Evolutionary conservation across 805 yeast species (phyloP), one percentile per base, ranked within the genome.

Genomic region (Candida jianshihensis): DNA sequence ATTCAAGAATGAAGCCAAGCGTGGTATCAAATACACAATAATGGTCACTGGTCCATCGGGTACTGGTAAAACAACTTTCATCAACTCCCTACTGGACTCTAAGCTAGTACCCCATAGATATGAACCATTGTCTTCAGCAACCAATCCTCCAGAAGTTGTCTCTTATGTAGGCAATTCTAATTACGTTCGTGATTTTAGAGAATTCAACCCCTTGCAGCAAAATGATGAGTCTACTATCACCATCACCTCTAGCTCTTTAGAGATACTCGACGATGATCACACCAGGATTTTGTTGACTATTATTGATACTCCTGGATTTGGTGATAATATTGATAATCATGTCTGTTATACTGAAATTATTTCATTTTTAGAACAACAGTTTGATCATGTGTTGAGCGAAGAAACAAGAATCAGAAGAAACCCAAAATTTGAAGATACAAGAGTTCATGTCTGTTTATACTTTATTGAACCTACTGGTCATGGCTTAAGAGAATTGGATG

Each of bases 361-460:
- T 36, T 67, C 70, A 38, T 84, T 72, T 54, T 60, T 84, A 50
- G 82, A 80, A 54, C 87, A 80, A 54, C 90, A 83, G 53, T 83
- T 82, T 53, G 89, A 81, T 54, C 64, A 71, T 38, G 87, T 84
- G 1, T 68, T 88, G 32, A 86, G 85, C 2, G 96, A 88, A 56
- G 96, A 88, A 57, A 83, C 92, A 1, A 70, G 90, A 44, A 85
- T 88, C 44, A 73, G 73, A 58, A 79, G 97, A 70, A 85, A 86
- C 55, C 95, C 95, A 19, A 68, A 85, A 44, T 78, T 81, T 53
- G 79, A 73, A 47, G 90, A 84, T 61, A 70, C 88, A 14, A 68
- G 92, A 49, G 85, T 83, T 29, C 92, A 83, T 53, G 78, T 76
- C 7, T 71, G 81, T 43, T 58, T 83, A 33, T 83, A 83, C 55